Percentiles rank a stretch among this genome's conserved stretches.
These are phyloP conservation scores for Takashimella tepidaria DNA, from an alignment of 1,284 basidiomycete species.

Conservation along the genomic window DNA sequence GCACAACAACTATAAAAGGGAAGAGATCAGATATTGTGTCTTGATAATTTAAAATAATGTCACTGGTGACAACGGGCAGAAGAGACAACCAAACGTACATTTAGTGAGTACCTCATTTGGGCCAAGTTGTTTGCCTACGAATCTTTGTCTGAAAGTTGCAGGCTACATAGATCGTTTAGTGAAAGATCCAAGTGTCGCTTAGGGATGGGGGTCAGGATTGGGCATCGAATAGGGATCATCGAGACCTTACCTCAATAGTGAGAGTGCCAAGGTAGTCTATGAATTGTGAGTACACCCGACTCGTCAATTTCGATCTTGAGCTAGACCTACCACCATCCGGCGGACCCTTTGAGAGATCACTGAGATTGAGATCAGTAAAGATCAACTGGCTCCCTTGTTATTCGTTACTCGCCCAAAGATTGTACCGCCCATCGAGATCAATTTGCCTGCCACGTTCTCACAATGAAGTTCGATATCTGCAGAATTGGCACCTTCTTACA, in stretches of 20 bases:
- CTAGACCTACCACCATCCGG: conserved; percentile 24
- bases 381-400: neutral
- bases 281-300: neutral
- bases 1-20: conserved; percentile 27
- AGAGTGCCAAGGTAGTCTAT: conserved; percentile 39
- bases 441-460: conserved; percentile 22
- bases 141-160: conserved; percentile 31
- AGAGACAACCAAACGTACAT: conserved; percentile 21
- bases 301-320: neutral
- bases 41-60: too few species aligned
- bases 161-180: conserved; percentile 13
- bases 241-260: conserved; percentile 26
- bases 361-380: too few species aligned
- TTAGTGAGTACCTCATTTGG: conserved; percentile 38
- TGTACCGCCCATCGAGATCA: conserved; percentile 13
- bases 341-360: conserved; percentile 34
- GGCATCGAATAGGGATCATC: neutral
- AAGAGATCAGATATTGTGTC: neutral
- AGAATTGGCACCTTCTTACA: neutral
- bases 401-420: conserved; percentile 27
- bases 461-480: conserved; percentile 12
- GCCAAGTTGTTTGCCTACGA: conserved; percentile 35
- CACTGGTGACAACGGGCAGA: neutral
- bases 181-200: too few species aligned
- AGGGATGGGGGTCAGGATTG: neutral